Conservation (phyloP, 2,329 filamentous ascomycete species). For the Fusarium sp. region DNA sequence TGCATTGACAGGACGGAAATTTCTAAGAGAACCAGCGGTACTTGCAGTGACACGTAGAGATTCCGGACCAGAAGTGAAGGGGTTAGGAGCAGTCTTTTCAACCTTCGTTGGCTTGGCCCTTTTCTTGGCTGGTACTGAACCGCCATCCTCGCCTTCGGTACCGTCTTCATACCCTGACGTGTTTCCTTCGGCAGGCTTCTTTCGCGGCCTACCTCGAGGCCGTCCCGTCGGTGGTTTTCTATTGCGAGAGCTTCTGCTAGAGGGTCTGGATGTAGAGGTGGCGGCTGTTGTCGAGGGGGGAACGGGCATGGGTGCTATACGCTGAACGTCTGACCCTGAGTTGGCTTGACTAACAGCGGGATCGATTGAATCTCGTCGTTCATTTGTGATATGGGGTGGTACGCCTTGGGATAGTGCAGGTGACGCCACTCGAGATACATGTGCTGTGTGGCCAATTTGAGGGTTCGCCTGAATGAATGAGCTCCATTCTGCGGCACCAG, state of each 20-base stretch:
- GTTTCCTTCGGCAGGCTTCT: constrained; percentile 70
- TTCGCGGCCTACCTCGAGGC: constrained; percentile 68
- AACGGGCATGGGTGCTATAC: constrained; percentile 53
- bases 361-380: constrained; percentile 48
- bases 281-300: constrained; percentile 41
- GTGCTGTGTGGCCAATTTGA: constrained; percentile 56
- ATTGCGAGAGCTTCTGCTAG: constrained; percentile 66
- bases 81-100: constrained; percentile 77
- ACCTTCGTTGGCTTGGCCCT: constrained; percentile 82
- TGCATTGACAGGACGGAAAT: constrained; percentile 78
- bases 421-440: constrained; percentile 52
- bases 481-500: constrained; percentile 82
- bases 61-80: constrained; percentile 79
- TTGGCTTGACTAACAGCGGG: constrained; percentile 35
- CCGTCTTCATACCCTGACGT: constrained; percentile 80
- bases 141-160: constrained; percentile 68
- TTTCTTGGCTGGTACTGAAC: constrained; percentile 65
- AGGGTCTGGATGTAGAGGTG: constrained; percentile 62
- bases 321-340: constrained; percentile 49
- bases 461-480: constrained; percentile 80
- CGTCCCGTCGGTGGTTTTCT: constrained; percentile 64
- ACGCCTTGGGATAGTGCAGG: constrained; percentile 54
- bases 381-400: constrained; percentile 30
- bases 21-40: constrained; percentile 87
- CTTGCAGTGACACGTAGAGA: constrained; percentile 91